A percentile compares a stretch with the other conserved stretches of the same genome.
phyloP scores from a whole-genome alignment of 371 early-diverging fungal species.

The Smittium mucronatum region DNA sequence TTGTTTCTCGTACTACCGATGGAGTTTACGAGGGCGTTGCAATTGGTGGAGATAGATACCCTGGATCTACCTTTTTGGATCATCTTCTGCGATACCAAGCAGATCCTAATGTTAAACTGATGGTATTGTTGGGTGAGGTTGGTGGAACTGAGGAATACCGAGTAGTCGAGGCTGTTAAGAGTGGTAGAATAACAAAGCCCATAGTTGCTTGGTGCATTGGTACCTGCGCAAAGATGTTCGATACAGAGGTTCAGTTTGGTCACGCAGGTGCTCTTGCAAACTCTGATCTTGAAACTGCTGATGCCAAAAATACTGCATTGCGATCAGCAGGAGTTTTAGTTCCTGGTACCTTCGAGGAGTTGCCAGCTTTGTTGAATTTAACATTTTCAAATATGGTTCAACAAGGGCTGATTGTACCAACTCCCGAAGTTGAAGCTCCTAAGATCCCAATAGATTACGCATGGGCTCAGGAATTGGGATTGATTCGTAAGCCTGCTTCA shows the following conservation, averaged over 20 bases:
- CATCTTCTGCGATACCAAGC: conserved; percentile 87
- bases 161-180: conserved; percentile 82
- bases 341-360: conserved; percentile 88
- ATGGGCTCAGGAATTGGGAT: conserved; percentile 97
- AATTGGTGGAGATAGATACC: conserved; percentile 97
- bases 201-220: conserved; percentile 98
- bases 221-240: conserved; percentile 96
- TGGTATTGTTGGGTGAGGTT: conserved; percentile 92
- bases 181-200: conserved; percentile 85
- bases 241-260: conserved; percentile 94
- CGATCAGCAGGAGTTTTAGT: conserved; percentile 80
- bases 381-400: conserved; percentile 66
- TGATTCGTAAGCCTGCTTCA: conserved; percentile 94
- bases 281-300: conserved; percentile 90
- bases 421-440: conserved; percentile 83
- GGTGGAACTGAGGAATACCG: conserved; percentile 96
- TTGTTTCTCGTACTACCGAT: conserved; percentile 85
- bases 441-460: conserved; percentile 98
- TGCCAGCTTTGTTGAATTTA: conserved; percentile 67
- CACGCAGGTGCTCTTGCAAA: conserved; percentile 96
- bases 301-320: conserved; percentile 87
- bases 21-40: conserved; percentile 98
- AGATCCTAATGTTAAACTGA: conserved; percentile 87
- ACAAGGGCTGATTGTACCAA: conserved; percentile 52
- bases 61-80: conserved; percentile 96